Evolutionary conservation across 192 early-diverging fungal species (phyloP), one percentile per base, ranked within the genome.

Genomic region (Coemansia sp.): DNA sequence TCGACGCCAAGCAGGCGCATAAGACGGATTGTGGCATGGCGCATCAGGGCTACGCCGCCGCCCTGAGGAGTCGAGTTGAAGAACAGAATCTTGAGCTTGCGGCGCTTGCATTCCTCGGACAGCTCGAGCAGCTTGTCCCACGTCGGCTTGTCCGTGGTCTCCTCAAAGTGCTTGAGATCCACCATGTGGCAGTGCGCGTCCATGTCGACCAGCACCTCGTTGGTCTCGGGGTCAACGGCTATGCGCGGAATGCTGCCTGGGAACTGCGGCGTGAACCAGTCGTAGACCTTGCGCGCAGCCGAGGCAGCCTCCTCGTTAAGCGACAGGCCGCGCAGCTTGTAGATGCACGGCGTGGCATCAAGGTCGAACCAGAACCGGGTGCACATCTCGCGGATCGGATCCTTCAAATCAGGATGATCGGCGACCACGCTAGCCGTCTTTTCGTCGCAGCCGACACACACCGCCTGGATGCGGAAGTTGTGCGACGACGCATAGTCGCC

Each of bases 1-100:
- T 92, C 84, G 14, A 93, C 78, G 32, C 75, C 83, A 24, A 90
- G 81, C 32, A 93, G 67, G 15, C 75, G 65, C 58, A 90, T 82
- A 58, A 92, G 79, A 32, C 92, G 86, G 37, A 93, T 79, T 7
- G 88, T 76, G 12, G 92, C 90, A 62, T 93, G 92, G 41, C 92
- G 85, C 92, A 93, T 93, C 52, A 93, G 78, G n/a, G 92, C 92
- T 25, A 93, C 91, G 37, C 92, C 92, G 43, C 92, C 92, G 32
- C 92, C 92, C 66, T 93, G 91, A 15, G 90, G 88, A 8, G 92
- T 93, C 22, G 91, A 89, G 75, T 87, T 92, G 75, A 93, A 92
- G 67, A 85, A 93, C 39, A 86, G 68, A 39, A 89, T 79, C 43
- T 73, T 77, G 24, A 91, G 68, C n/a, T 86, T 79, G 63, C 79